Evolutionary conservation across 768 basidiomycete species (phyloP).

Genomic region (Coprinopsis sp.): DNA sequence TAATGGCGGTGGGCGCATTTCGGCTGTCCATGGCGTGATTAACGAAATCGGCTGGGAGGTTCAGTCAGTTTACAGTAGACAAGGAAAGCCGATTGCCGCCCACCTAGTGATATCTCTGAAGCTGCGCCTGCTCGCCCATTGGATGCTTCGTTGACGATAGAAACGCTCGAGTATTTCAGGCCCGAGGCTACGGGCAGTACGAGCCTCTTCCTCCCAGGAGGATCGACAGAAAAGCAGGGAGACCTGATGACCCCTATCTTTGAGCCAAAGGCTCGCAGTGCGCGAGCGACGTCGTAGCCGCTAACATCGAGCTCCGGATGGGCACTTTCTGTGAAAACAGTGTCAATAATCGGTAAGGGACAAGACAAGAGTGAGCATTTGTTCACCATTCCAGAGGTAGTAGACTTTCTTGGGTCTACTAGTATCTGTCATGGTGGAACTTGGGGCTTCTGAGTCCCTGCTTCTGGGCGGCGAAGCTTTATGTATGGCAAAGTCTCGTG

Average conservation of each 20-base stretch:
- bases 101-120: slow-evolving; percentile 1
- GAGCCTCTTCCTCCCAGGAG: not conserved
- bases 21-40: not conserved
- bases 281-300: not conserved
- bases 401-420: too few species aligned
- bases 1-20: not conserved
- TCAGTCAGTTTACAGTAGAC: not conserved
- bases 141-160: slow-evolving; percentile 4
- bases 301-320: not conserved
- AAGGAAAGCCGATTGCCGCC: not conserved
- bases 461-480: too few species aligned
- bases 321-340: not conserved
- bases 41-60: not conserved
- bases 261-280: not conserved
- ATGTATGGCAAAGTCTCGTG: too few species aligned
- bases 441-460: too few species aligned
- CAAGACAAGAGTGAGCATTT: too few species aligned
- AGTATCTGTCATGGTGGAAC: too few species aligned
- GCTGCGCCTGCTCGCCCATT: not conserved
- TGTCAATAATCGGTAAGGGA: too few species aligned
- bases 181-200: slow-evolving; percentile 6
- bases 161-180: slow-evolving; percentile 12
- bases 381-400: too few species aligned
- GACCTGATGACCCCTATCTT: slow-evolving; percentile 5
- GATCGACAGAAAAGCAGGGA: slow-evolving; percentile 7